These are phyloP conservation scores for Rhexocercosporidium sp. DNA, from an alignment of 2,329 filamentous ascomycete species.

Conservation along the genomic window DNA sequence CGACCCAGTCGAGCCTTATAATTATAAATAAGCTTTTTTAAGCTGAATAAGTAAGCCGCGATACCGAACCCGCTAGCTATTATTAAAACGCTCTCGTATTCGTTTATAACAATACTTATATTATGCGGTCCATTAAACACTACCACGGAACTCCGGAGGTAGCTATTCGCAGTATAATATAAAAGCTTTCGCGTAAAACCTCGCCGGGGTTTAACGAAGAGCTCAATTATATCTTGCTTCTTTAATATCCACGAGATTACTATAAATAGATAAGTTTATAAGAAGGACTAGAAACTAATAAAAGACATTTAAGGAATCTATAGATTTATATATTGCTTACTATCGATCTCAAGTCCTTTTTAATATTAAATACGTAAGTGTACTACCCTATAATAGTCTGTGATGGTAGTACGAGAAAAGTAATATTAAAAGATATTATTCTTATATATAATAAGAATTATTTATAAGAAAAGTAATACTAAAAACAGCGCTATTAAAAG, in stretches of 20 bases:
- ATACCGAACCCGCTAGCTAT: constrained; percentile 4
- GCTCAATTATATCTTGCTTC: background rate
- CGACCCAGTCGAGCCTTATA: background rate
- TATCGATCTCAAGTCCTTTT: background rate
- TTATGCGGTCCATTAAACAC: background rate
- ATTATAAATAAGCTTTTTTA: background rate
- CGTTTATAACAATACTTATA: background rate
- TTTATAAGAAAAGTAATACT: background rate
- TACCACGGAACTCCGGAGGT: background rate
- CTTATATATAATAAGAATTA: background rate
- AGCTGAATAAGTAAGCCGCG: background rate
- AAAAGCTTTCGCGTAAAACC: constrained; percentile 1
- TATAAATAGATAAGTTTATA: background rate
- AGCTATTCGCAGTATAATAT: background rate
- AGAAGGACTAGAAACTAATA: background rate
- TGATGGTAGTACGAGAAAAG: background rate
- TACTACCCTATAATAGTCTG: background rate
- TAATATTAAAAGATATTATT: background rate
- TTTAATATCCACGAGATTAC: background rate
- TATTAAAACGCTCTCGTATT: constrained; percentile 9
- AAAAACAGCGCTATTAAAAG: background rate
- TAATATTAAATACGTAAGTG: background rate
- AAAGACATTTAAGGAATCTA: background rate
- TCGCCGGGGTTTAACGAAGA: background rate
- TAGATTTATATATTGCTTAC: background rate